Evolutionary conservation across 345 rosid species (phyloP), one percentile per base, ranked within the genome.

Genomic region (Citrus australasica): DNA sequence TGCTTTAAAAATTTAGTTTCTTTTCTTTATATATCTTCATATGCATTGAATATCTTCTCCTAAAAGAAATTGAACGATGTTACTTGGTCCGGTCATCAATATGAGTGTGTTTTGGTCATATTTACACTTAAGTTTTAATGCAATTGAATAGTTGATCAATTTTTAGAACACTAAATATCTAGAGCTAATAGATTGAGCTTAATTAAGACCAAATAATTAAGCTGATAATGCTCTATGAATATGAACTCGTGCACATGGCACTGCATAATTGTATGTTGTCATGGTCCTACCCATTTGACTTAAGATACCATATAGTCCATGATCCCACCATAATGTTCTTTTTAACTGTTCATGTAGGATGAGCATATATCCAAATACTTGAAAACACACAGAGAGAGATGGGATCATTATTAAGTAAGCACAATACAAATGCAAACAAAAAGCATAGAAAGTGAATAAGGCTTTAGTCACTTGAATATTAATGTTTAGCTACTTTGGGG

Each of bases 271-370:
- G 13, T 33, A n/a, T 86, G 92, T 89, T 79, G 92, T 91, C 87
- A 89, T 28, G 79, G 84, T 84, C 89, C 71, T 78, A 87, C 86
- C 91, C 84, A 90, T 76, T 88, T 86, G 90, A 88, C 92, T 79
- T 80, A 32, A 79, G 78, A 82, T 83, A 84, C 73, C 77, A 9
- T 22, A 53, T 25, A 61, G 61, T 69, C 38, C 75, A 32, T 56
- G 51, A 69, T 60, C 71, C 60, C 68, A 69, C 67, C 40, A 19
- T 63, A 58, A 77, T 79, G 27, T 51, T 60, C 79, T 17, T 51
- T 69, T 80, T 79, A 69, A 80, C 74, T 48, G 73, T 74, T 78
- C 51, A 32, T 63, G 59, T 51, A 7, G 42, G 32, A 72, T 35
- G 33, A 72, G 28, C 65, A 33, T 7, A 13, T 46, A 13, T 46